A percentile compares a stretch with the other conserved stretches of the same genome.
Conservation (phyloP, 2,329 filamentous ascomycete genomes). For the Aspergillus niger region DNA sequence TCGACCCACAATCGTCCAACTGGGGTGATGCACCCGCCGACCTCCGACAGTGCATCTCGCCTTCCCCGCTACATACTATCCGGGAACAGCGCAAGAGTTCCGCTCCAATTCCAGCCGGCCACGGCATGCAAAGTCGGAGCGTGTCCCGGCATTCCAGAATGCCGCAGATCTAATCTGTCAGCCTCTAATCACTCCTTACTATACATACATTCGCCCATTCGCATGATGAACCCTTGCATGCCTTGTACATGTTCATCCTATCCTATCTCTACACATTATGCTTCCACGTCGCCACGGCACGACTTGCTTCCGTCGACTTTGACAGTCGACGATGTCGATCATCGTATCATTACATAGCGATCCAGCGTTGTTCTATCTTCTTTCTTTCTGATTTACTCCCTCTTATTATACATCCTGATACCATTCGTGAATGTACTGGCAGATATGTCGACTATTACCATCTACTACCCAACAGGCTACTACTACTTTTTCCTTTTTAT, state of each 20-base stretch:
- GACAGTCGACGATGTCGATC: slow-evolving; percentile 14
- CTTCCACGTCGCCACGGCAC: slow-evolving; percentile 7
- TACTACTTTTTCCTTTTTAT: not conserved
- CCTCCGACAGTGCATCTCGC: slow-evolving; percentile 9
- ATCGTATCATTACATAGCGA: slow-evolving; percentile 20
- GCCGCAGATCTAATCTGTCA: slow-evolving; percentile 1
- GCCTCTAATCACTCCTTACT: not conserved
- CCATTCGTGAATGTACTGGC: not conserved
- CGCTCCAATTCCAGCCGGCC: not conserved
- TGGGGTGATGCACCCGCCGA: slow-evolving; percentile 1
- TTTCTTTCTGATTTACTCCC: not conserved
- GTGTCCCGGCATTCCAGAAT: slow-evolving; percentile 6
- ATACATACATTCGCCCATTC: not conserved
- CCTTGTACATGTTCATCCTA: not conserved
- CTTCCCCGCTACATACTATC: slow-evolving; percentile 11
- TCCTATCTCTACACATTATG: not conserved
- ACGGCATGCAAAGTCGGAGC: slow-evolving; percentile 3
- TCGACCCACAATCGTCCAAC: slow-evolving; percentile 12
- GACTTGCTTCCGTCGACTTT: slow-evolving; percentile 15
- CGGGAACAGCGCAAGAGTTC: slow-evolving; percentile 14
- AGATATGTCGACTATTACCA: not conserved
- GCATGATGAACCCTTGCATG: not conserved
- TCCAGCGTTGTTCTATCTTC: slow-evolving; percentile 13
- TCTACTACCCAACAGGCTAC: not conserved
- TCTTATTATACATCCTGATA: slow-evolving; percentile 10